Percentiles rank a stretch among this genome's conserved stretches.
Evolutionary conservation across 768 basidiomycete genomes (phyloP).

Genomic region (Psilocybe subaeruginosa): DNA sequence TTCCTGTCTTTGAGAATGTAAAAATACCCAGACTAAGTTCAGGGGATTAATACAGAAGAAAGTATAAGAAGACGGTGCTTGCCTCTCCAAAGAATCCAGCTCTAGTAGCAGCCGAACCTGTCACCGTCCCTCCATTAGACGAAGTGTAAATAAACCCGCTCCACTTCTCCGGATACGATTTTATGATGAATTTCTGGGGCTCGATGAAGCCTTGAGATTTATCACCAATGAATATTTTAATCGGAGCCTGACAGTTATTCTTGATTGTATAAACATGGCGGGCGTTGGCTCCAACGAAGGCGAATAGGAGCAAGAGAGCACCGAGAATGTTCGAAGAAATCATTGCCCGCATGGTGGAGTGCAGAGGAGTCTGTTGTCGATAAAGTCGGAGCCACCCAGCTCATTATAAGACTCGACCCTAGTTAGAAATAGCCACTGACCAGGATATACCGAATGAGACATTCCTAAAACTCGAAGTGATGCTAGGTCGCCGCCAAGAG

Average conservation of each 20-base stretch:
- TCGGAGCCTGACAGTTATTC: constrained; percentile 24
- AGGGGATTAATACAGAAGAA: neutral
- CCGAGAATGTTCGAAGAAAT: neutral
- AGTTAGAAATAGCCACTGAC: too few relatives aligned
- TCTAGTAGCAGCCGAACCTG: constrained; percentile 23
- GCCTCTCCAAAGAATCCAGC: constrained; percentile 29
- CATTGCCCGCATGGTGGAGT: neutral
- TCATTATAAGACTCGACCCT: too few relatives aligned
- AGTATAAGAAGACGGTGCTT: neutral
- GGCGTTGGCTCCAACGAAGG: constrained; percentile 2
- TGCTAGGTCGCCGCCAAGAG: too few relatives aligned
- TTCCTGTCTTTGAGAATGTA: constrained; percentile 31
- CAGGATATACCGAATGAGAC: too few relatives aligned
- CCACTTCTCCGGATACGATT: constrained; percentile 20
- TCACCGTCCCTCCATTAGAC: constrained; percentile 25
- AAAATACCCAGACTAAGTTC: constrained; percentile 27
- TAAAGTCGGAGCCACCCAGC: too few relatives aligned
- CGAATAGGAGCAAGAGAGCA: constrained; percentile 7
- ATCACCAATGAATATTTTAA: constrained; percentile 26
- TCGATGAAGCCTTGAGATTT: constrained; percentile 20
- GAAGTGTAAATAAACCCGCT: constrained; percentile 28
- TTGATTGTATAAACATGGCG: constrained; percentile 22
- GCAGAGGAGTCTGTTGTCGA: neutral
- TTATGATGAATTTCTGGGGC: constrained; percentile 7
- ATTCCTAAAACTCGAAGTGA: too few relatives aligned